phyloP scores from a whole-genome alignment of 148 eudicot genomes.

The Dianthus caryophyllus region DNA sequence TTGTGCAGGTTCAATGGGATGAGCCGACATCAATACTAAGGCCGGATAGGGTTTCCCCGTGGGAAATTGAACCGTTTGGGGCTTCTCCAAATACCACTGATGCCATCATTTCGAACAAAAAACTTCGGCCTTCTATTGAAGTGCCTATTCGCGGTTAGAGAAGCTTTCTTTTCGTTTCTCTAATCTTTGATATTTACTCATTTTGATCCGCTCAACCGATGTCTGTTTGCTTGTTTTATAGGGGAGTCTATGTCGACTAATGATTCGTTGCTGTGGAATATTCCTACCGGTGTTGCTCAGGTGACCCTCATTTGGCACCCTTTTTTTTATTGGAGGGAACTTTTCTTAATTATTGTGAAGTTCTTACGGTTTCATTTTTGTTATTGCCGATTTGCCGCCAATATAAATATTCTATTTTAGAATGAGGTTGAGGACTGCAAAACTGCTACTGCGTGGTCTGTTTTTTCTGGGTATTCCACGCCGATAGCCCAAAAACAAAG shows the following conservation, averaged over 20 bases:
- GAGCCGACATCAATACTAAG: constrained; percentile 72
- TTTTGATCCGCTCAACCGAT: neutral
- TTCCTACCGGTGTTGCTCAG: constrained; percentile 36
- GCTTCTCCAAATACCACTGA: constrained; percentile 47
- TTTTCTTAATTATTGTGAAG: neutral
- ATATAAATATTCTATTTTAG: constrained; percentile 27
- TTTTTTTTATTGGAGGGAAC: neutral
- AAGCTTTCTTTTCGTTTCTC: constrained; percentile 2
- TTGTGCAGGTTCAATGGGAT: constrained; percentile 91
- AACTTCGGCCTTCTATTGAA: constrained; percentile 56
- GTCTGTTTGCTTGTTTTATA: constrained; percentile 3
- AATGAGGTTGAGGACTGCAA: constrained; percentile 57
- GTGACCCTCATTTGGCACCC: constrained; percentile 5
- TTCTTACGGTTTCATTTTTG: neutral
- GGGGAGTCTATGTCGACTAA: constrained; percentile 44
- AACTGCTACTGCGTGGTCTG: constrained; percentile 51
- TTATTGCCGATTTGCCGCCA: constrained; percentile 19
- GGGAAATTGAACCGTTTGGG: constrained; percentile 90
- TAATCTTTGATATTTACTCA: neutral
- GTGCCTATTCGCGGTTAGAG: constrained; percentile 52
- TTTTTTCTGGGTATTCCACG: constrained; percentile 38
- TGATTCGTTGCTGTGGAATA: constrained; percentile 51
- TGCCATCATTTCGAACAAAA: constrained; percentile 53
- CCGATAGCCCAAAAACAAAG: constrained; percentile 26
- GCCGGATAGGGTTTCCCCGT: constrained; percentile 89